A percentile compares a stretch with the other conserved stretches of the same genome.
These are phyloP conservation scores for Colletotrichum eleusines DNA, from an alignment of 2,329 filamentous ascomycete genomes.

Conservation along the genomic window DNA sequence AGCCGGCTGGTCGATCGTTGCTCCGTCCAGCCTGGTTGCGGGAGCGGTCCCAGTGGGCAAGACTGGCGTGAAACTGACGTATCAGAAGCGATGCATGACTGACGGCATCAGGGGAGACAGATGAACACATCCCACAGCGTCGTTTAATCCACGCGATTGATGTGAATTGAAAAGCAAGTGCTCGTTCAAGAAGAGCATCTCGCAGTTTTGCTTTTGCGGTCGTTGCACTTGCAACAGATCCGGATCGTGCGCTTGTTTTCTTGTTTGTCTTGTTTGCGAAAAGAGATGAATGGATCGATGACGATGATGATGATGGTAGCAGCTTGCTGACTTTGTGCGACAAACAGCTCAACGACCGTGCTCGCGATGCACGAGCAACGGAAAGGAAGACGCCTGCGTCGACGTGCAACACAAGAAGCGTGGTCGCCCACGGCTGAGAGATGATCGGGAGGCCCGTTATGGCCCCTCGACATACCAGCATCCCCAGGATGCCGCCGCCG, in stretches of 20 bases:
- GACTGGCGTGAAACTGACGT: constrained; percentile 36
- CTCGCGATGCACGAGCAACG: constrained; percentile 80
- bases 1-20: constrained; percentile 23
- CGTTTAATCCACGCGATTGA: constrained; percentile 23
- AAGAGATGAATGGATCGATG: too few species aligned
- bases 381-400: constrained; percentile 83
- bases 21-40: constrained; percentile 18
- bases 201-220: neutral
- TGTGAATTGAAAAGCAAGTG: constrained; percentile 26
- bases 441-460: constrained; percentile 73
- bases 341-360: constrained; percentile 78
- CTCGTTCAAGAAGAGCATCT: constrained; percentile 1
- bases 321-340: constrained; percentile 34
- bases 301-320: neutral
- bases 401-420: constrained; percentile 91
- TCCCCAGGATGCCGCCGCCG: constrained; percentile 57
- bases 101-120: neutral
- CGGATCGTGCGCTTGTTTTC: constrained; percentile 3
- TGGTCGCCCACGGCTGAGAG: constrained; percentile 80
- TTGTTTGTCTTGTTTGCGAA: neutral
- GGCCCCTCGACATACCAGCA: constrained; percentile 63
- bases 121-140: neutral
- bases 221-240: constrained; percentile 20
- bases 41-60: constrained; percentile 36
- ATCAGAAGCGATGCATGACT: constrained; percentile 30